phyloP scores from a whole-genome alignment of 2,329 filamentous ascomycete species.

The Venturia carpophila region DNA sequence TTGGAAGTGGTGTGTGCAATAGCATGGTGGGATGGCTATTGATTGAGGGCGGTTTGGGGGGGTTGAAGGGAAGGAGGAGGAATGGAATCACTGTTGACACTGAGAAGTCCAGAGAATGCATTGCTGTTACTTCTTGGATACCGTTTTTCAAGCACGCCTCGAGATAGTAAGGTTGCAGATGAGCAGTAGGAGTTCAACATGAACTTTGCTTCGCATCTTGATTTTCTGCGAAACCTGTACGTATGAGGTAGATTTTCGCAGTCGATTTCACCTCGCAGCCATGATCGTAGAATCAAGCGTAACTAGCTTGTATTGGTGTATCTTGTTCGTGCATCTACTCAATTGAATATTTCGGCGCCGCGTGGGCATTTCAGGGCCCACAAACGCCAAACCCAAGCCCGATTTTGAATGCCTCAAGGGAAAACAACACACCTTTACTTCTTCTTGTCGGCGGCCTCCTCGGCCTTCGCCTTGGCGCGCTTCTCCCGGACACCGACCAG shows the following conservation, averaged over 20 bases:
- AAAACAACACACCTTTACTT: conserved; percentile 52
- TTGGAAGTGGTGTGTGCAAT: no score
- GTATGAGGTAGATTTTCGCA: not conserved
- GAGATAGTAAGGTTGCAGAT: no score
- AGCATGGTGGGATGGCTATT: no score
- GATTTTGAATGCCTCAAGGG: not conserved
- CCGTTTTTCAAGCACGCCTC: no score
- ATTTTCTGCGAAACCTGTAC: no score
- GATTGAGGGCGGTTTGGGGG: no score
- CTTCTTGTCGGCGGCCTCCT: conserved; percentile 70
- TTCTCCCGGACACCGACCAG: conserved; percentile 82
- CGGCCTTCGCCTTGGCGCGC: conserved; percentile 80
- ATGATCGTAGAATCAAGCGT: not conserved
- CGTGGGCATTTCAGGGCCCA: not conserved
- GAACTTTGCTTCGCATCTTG: no score
- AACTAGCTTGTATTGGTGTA: not conserved
- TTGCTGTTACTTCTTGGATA: no score
- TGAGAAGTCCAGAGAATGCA: no score
- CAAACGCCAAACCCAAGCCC: conserved; percentile 13
- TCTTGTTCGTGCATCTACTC: conserved; percentile 9
- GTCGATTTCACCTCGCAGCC: not conserved
- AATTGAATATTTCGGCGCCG: not conserved
- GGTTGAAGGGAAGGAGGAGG: no score
- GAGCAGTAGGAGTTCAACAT: no score
- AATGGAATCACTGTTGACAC: no score